Base-by-base conservation (phyloP, 2,329 filamentous ascomycete genomes). In the Colletotrichum spaethianum region DNA sequence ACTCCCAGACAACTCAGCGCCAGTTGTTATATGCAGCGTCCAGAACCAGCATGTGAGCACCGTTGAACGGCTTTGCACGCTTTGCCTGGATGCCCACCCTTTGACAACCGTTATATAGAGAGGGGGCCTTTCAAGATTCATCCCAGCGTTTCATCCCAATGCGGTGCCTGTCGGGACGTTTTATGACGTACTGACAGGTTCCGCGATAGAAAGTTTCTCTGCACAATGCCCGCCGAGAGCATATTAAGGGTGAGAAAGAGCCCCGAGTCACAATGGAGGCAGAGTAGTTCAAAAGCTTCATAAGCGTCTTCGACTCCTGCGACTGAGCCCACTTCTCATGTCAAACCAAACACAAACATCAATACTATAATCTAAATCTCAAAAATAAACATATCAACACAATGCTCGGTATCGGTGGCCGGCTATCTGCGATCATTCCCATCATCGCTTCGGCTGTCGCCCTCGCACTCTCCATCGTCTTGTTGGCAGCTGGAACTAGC, bases 391-490 rank as follows among this genome's bases (percentile, higher is more conserved):
- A 38, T 4, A 3, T 4, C 28, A 6, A n/a, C 52, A 64, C 5
- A 26, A 72, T 72, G 69, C 33, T 72, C 42, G 65, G 69, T 12
- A 69, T 72, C 36, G 69, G 69, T 20, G 69, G 63, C 40, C 67
- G 73, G 20, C 46, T 74, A 16, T 57, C 72, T 4, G 56, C 63
- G 0, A 53, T 74, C 6, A 44, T 74, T 3, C 73, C 73, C n/a
- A 67, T 73, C 9, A 38, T 68, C 16, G 68, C 72, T 0, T 61
- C 73, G 56, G 60, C 67, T 16, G 72, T 74, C 2, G 60, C 73
- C 28, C 63, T 83, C 78, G 2, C 91, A 82, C 89, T 80, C 40
- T 68, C 60, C 3, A 60, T 69, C 4, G 60, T 74, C 3, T 56
- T 74, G 7, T 23, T 74, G 4, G 64, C 60, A 11, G 40, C 73